A percentile compares a stretch with the other conserved stretches of the same genome.
Evolutionary conservation across 495 filamentous ascomycete species (phyloP).

Genomic region (Rusavskia elegans): DNA sequence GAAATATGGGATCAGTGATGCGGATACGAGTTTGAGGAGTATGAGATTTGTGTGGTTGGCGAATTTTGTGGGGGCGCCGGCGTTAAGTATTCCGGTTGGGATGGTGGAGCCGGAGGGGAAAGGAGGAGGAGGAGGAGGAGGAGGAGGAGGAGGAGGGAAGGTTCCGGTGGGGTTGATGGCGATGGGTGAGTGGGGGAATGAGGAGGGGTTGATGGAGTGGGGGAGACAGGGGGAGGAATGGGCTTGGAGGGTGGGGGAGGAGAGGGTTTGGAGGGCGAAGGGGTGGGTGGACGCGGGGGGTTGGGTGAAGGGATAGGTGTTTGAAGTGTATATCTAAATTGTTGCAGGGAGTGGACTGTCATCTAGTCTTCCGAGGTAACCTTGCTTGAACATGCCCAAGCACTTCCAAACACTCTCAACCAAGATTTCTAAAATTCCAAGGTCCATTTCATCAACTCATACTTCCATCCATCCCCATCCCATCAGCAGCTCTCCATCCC

Average conservation of each 20-base stretch:
- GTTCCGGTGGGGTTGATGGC: conserved; percentile 80
- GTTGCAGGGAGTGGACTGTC: no score
- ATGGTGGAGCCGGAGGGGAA: conserved; percentile 35
- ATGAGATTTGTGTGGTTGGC: conserved; percentile 87
- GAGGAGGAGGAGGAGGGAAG: conserved; percentile 18
- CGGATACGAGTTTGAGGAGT: conserved; percentile 50
- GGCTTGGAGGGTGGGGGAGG: conserved; percentile 24
- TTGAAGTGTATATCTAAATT: no score
- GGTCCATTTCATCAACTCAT: no score
- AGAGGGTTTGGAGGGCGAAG: conserved; percentile 16
- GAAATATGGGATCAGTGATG: conserved; percentile 54
- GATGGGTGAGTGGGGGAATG: conserved; percentile 75
- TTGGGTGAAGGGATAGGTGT: neutral
- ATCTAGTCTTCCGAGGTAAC: no score
- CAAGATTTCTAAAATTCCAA: no score
- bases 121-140: conserved; percentile 20
- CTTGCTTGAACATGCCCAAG: no score
- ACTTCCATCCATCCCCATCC: no score
- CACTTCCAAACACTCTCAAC: no score
- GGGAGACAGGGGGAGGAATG: conserved; percentile 51
- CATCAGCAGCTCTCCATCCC: no score
- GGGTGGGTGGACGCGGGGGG: conserved; percentile 26
- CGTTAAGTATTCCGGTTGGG: conserved; percentile 63
- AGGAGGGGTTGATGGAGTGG: conserved; percentile 63
- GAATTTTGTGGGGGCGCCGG: conserved; percentile 68